These are phyloP conservation scores for Passiflora organensis DNA, from an alignment of 345 rosid genomes.

Conservation along the genomic window DNA sequence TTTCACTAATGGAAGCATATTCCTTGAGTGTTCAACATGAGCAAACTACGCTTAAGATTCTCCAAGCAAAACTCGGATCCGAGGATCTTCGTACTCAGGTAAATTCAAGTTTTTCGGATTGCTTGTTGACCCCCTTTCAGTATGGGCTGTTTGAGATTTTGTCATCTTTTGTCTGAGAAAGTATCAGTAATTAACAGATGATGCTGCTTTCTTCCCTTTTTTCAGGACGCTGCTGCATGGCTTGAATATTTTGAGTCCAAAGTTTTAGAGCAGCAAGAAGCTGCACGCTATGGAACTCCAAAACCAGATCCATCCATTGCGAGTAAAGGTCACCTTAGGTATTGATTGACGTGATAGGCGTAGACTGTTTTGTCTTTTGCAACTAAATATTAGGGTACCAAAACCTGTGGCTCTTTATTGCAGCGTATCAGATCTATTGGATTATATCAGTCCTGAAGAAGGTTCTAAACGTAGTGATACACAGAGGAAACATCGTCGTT, in stretches of 20 bases:
- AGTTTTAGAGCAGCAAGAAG: slow-evolving; percentile 95
- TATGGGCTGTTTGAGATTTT: no score
- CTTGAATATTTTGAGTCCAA: slow-evolving; percentile 95
- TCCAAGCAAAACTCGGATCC: slow-evolving; percentile 84
- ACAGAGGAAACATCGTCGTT: slow-evolving; percentile 52
- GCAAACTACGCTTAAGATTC: slow-evolving; percentile 90
- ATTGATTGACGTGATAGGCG: slow-evolving; percentile 49
- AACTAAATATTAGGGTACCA: slow-evolving; percentile 12
- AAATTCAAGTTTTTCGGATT: no score
- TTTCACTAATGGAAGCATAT: slow-evolving; percentile 90
- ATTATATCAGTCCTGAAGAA: slow-evolving; percentile 58
- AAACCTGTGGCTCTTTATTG: slow-evolving; percentile 24
- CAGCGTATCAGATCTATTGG: slow-evolving; percentile 70
- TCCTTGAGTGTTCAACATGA: slow-evolving; percentile 96
- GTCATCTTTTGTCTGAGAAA: slow-evolving; percentile 1
- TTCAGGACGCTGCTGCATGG: slow-evolving; percentile 97
- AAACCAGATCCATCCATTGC: slow-evolving; percentile 97
- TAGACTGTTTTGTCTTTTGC: slow-evolving; percentile 21
- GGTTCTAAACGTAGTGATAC: slow-evolving; percentile 39
- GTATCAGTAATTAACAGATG: slow-evolving; percentile 4
- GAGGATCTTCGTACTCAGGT: slow-evolving; percentile 98
- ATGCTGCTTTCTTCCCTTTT: slow-evolving; percentile 14
- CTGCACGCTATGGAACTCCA: slow-evolving; percentile 91
- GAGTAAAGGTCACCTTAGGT: slow-evolving; percentile 99
- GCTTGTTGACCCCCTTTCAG: no score